Evolutionary conservation across 768 basidiomycete species (phyloP).

Genomic region (Leccinum obscurum): DNA sequence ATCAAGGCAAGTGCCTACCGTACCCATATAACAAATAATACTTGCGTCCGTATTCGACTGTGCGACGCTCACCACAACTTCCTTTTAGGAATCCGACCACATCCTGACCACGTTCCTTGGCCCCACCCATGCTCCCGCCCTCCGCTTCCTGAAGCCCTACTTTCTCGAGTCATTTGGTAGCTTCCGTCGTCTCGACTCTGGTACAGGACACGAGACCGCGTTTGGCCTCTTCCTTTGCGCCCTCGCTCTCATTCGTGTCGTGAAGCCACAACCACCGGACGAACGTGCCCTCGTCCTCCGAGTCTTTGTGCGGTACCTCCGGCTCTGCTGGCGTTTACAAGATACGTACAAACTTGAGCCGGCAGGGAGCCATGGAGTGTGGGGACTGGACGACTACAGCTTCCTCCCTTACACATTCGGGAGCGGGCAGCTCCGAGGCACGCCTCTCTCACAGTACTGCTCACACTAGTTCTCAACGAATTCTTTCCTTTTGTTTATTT

Average conservation of each 20-base stretch:
- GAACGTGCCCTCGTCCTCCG: constrained; percentile 59
- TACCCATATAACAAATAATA: background rate
- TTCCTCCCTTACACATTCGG: constrained; percentile 92
- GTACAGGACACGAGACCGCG: constrained; percentile 92
- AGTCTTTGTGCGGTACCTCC: constrained; percentile 78
- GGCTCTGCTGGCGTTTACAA: constrained; percentile 83
- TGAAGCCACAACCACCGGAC: constrained; percentile 55
- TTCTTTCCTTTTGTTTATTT: background rate
- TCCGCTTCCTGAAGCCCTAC: constrained; percentile 76
- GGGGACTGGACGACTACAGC: constrained; percentile 92
- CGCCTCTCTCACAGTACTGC: constrained; percentile 10
- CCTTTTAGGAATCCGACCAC: constrained; percentile 49
- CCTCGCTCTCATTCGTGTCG: constrained; percentile 67
- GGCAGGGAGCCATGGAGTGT: constrained; percentile 96
- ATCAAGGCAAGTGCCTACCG: constrained; percentile 57
- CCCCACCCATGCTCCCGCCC: constrained; percentile 39
- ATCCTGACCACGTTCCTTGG: constrained; percentile 54
- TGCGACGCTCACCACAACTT: background rate
- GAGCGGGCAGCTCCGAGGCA: constrained; percentile 84
- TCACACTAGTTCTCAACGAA: constrained; percentile 6
- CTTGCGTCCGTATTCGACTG: background rate
- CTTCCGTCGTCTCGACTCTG: constrained; percentile 90
- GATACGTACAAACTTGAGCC: constrained; percentile 90
- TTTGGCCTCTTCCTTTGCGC: constrained; percentile 79
- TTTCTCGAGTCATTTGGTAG: constrained; percentile 86